Percentiles rank a stretch among this genome's conserved stretches.
Evolutionary conservation across 2,329 filamentous ascomycete species (phyloP).

Genomic region (Aspergillus fumigatiaffinis): DNA sequence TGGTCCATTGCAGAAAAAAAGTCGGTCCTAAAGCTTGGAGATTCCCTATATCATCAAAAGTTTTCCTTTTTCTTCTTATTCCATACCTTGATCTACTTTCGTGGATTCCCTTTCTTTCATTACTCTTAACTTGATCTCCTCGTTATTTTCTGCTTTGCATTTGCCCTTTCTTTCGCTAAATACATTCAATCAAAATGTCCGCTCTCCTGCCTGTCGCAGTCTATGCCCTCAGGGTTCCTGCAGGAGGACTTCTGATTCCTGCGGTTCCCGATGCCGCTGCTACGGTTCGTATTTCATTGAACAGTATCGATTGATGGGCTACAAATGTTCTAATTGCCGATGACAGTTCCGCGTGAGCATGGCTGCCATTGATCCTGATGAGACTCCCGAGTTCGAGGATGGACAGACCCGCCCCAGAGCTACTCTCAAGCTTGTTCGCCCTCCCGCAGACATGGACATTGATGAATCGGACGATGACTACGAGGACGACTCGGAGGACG

Average conservation of each 20-base stretch:
- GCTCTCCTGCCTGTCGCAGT: slow-evolving; percentile 65
- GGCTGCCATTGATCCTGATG: slow-evolving; percentile 92
- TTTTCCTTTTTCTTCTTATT: slow-evolving; percentile 6
- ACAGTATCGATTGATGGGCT: background rate
- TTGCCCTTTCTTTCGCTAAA: slow-evolving; percentile 5
- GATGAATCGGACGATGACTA: slow-evolving; percentile 54
- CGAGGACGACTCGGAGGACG: slow-evolving; percentile 53
- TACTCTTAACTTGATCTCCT: slow-evolving; percentile 7
- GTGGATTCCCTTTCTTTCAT: slow-evolving; percentile 4
- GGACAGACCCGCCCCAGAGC: slow-evolving; percentile 65
- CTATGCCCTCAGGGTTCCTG: slow-evolving; percentile 87
- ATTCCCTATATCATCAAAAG: slow-evolving; percentile 7
- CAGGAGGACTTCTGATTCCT: slow-evolving; percentile 76
- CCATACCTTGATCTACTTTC: background rate
- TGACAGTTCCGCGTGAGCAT: slow-evolving; percentile 91
- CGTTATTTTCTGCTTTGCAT: slow-evolving; percentile 16
- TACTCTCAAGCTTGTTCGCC: slow-evolving; percentile 86
- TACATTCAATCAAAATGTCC: slow-evolving; percentile 37
- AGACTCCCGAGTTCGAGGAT: slow-evolving; percentile 63
- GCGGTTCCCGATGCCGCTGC: slow-evolving; percentile 75
- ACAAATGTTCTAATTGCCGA: background rate
- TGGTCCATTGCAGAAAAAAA: slow-evolving; percentile 19
- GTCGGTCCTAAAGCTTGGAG: slow-evolving; percentile 8
- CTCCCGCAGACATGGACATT: slow-evolving; percentile 55
- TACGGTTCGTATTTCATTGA: slow-evolving; percentile 59